These are phyloP conservation scores for Piper betle DNA, from an alignment of 164 flowering plant species.

Conservation along the genomic window DNA sequence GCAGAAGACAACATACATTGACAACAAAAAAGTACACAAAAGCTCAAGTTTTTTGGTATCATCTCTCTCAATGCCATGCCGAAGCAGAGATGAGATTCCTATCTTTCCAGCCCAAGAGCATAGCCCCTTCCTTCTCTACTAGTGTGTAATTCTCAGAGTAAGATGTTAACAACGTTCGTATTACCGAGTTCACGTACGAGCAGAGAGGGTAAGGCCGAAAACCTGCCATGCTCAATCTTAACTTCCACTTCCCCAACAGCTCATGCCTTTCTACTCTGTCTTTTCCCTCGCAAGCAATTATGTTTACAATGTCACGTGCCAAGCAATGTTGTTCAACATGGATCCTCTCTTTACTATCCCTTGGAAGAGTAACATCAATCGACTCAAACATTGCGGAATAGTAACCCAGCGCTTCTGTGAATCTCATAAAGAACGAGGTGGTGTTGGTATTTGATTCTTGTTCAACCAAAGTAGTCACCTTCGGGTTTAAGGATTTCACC, in stretches of 20 bases:
- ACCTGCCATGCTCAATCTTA: conserved; percentile 70
- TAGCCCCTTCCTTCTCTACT: conserved; percentile 60
- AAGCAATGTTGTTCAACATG: conserved; percentile 64
- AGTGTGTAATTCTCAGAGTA: conserved; percentile 55
- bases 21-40: neutral
- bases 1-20: neutral
- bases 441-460: conserved; percentile 84
- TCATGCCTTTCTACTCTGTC: conserved; percentile 78
- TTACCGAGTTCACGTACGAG: conserved; percentile 48
- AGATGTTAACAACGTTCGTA: conserved; percentile 27
- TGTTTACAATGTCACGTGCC: conserved; percentile 68
- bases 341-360: conserved; percentile 49
- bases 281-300: conserved; percentile 66
- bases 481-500: conserved; percentile 59
- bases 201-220: conserved; percentile 52
- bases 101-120: conserved; percentile 61
- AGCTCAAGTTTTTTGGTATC: neutral
- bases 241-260: conserved; percentile 70
- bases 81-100: conserved; percentile 59
- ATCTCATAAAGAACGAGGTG: conserved; percentile 49
- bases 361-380: conserved; percentile 40
- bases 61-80: conserved; percentile 48
- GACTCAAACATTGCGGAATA: conserved; percentile 81
- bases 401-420: conserved; percentile 43
- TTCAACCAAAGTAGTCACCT: conserved; percentile 57